These are phyloP conservation scores for Uromyces viciae-fabae DNA, from an alignment of 1,284 basidiomycete genomes.

Conservation along the genomic window DNA sequence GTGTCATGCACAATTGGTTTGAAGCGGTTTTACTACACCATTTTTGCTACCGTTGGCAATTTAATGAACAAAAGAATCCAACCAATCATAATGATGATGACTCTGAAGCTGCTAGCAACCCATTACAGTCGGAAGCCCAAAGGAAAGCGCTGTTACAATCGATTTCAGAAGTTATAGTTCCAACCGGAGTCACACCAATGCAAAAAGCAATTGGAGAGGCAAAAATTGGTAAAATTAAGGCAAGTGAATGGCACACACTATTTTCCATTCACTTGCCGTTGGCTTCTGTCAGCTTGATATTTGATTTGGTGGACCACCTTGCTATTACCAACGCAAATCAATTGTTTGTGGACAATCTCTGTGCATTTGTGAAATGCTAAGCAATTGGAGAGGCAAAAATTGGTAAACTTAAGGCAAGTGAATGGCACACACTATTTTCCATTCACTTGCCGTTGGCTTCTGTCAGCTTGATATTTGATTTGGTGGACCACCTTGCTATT, in stretches of 20 bases:
- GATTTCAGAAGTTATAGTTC: background rate
- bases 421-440: too few relatives aligned
- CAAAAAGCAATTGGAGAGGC: background rate
- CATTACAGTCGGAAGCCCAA: background rate
- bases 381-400: too few relatives aligned
- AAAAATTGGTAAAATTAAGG: background rate
- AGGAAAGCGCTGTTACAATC: background rate
- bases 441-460: too few relatives aligned
- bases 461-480: too few relatives aligned
- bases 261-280: constrained; percentile 3
- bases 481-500: too few relatives aligned
- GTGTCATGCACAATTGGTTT: constrained; percentile 19
- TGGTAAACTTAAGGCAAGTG: too few relatives aligned
- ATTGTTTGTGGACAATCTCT: constrained; percentile 14
- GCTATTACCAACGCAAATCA: too few relatives aligned
- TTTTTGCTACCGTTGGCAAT: background rate
- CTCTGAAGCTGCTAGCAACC: background rate
- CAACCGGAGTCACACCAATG: background rate
- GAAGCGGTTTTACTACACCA: background rate
- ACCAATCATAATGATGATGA: background rate
- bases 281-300: background rate
- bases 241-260: constrained; percentile 14
- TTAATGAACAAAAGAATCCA: background rate
- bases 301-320: background rate
- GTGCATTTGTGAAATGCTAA: too few relatives aligned